These are phyloP conservation scores for Fusarium odoratissimum DNA, from an alignment of 2,329 filamentous ascomycete species.

Conservation along the genomic window DNA sequence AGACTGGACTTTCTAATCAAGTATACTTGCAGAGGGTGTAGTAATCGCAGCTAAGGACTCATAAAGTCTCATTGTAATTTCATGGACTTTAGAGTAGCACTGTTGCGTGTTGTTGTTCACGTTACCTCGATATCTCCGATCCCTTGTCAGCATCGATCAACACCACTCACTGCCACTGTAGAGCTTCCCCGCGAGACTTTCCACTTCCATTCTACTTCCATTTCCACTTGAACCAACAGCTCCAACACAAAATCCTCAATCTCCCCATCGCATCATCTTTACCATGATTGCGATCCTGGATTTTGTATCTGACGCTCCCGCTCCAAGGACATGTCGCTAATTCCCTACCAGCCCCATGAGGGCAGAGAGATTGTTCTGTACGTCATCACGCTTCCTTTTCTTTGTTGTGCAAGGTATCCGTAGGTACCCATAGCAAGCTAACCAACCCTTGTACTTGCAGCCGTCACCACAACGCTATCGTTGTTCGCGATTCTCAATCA, in stretches of 20 bases:
- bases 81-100: neutral
- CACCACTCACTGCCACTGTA: slow-evolving; percentile 8
- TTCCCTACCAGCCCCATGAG: slow-evolving; percentile 79
- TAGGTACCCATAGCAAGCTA: slow-evolving; percentile 8
- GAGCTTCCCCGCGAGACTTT: slow-evolving; percentile 28
- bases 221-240: neutral
- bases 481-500: slow-evolving; percentile 88
- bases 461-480: slow-evolving; percentile 91
- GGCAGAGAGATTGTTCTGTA: slow-evolving; percentile 85
- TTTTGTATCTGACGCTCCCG: slow-evolving; percentile 31
- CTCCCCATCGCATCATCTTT: slow-evolving; percentile 17
- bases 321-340: slow-evolving; percentile 68
- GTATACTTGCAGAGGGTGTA: neutral
- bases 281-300: slow-evolving; percentile 42
- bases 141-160: slow-evolving; percentile 29
- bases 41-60: neutral
- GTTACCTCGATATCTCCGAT: slow-evolving; percentile 2
- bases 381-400: slow-evolving; percentile 58
- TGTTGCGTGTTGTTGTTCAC: slow-evolving; percentile 1
- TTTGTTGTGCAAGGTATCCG: neutral
- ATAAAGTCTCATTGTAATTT: neutral
- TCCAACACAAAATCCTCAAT: slow-evolving; percentile 6
- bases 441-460: slow-evolving; percentile 64
- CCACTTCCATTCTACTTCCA: slow-evolving; percentile 14
- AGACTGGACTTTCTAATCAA: neutral